These are phyloP conservation scores for Colletotrichum falcatum DNA, from an alignment of 2,329 filamentous ascomycete species.

Conservation along the genomic window DNA sequence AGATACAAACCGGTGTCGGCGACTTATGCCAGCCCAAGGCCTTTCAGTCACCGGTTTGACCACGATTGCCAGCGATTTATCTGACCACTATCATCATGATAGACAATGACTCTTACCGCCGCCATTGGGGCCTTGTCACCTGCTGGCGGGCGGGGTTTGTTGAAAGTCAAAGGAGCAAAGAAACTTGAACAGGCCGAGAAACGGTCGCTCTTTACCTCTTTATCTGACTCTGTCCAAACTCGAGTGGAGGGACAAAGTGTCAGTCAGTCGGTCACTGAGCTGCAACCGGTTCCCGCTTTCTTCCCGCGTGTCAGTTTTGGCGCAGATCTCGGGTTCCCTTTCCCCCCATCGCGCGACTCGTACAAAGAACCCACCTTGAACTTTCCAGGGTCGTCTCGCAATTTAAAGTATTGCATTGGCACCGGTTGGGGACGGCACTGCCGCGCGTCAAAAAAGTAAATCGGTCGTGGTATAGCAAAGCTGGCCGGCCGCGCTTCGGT, in stretches of 20 bases:
- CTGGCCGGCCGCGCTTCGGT: not conserved
- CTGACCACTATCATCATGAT: not conserved
- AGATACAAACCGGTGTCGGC: slow-evolving; percentile 8
- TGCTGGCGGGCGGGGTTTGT: not conserved
- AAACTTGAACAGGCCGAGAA: not conserved
- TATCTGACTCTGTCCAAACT: not conserved
- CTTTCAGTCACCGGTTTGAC: slow-evolving; percentile 3
- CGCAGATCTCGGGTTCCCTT: not conserved
- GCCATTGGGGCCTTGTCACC: not conserved
- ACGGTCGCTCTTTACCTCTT: not conserved
- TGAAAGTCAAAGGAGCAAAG: not conserved
- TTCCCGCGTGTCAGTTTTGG: slow-evolving; percentile 14
- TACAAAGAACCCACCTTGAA: not conserved
- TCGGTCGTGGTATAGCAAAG: not conserved
- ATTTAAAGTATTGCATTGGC: slow-evolving; percentile 4
- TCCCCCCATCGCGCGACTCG: slow-evolving; percentile 15
- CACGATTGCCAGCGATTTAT: slow-evolving; percentile 5
- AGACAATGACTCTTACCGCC: slow-evolving; percentile 10
- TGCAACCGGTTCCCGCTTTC: slow-evolving; percentile 10
- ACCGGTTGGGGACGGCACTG: not conserved
- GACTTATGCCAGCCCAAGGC: not conserved
- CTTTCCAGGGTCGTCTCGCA: slow-evolving; percentile 11
- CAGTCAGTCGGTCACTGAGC: not conserved
- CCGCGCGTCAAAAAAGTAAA: slow-evolving; percentile 1
- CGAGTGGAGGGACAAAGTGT: not conserved